Percentiles rank a stretch among this genome's conserved stretches.
Conservation (phyloP, 2,329 filamentous ascomycete species). For the Beauveria varroae region DNA sequence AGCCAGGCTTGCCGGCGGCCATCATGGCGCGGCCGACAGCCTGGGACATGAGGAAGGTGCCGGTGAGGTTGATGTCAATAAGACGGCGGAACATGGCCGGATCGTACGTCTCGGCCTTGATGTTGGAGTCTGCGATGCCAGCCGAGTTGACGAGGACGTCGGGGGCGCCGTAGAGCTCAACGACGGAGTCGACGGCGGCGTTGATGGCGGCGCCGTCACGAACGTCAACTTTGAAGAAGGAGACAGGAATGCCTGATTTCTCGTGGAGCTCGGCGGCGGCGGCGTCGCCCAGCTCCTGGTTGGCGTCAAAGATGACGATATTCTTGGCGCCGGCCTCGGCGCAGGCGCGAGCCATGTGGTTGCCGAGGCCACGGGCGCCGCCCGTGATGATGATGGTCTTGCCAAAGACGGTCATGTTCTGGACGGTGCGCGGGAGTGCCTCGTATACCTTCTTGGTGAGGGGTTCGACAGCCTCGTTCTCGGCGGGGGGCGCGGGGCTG, state of each 20-base stretch:
- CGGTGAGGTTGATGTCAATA: constrained; percentile 76
- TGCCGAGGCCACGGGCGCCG: constrained; percentile 69
- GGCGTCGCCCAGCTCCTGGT: constrained; percentile 65
- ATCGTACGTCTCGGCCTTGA: constrained; percentile 72
- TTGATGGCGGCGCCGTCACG: constrained; percentile 64
- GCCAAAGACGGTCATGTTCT: constrained; percentile 60
- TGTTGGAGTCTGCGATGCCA: constrained; percentile 77
- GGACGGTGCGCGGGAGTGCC: constrained; percentile 55
- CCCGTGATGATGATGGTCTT: constrained; percentile 69
- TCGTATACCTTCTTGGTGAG: constrained; percentile 46
- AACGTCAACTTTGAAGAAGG: constrained; percentile 74
- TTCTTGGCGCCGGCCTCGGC: constrained; percentile 69
- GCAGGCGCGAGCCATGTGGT: constrained; percentile 71
- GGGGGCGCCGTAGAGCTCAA: constrained; percentile 58
- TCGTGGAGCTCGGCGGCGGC: constrained; percentile 62
- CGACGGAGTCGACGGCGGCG: constrained; percentile 59
- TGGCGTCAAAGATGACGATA: constrained; percentile 69
- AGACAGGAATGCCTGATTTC: constrained; percentile 65
- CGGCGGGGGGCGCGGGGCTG: constrained; percentile 24
- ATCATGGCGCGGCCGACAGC: constrained; percentile 68
- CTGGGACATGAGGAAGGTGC: constrained; percentile 71
- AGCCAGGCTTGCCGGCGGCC: constrained; percentile 60
- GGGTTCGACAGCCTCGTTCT: constrained; percentile 40
- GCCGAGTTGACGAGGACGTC: constrained; percentile 75
- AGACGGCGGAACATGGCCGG: constrained; percentile 69